Evolutionary conservation across 2,329 filamentous ascomycete genomes (phyloP).

Genomic region (Alternaria novae-zelandiae): DNA sequence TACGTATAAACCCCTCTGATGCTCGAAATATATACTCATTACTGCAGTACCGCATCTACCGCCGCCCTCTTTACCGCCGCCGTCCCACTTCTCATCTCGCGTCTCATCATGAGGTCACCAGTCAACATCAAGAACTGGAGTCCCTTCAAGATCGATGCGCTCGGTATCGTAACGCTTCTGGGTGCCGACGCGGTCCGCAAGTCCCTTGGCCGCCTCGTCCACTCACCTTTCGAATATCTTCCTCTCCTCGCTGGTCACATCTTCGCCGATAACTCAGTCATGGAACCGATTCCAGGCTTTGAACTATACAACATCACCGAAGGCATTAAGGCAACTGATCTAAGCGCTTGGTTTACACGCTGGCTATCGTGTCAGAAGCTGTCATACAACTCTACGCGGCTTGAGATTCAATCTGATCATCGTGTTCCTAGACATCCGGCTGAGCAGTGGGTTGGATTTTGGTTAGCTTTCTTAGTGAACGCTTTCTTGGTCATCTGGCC

Average conservation of each 20-base stretch:
- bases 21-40: not conserved
- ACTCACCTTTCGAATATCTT: not conserved
- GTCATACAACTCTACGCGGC: not conserved
- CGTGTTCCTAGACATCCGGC: not conserved
- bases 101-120: not conserved
- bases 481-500: not conserved
- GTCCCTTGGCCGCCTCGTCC: not conserved
- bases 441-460: not conserved
- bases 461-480: not conserved
- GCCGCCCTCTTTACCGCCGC: not conserved
- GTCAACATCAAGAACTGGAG: not conserved
- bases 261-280: slow-evolving; percentile 3
- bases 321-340: slow-evolving; percentile 5
- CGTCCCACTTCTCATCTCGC: not conserved
- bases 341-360: slow-evolving; percentile 10
- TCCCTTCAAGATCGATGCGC: not conserved
- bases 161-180: not conserved
- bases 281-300: slow-evolving; percentile 2
- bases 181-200: not conserved
- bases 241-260: slow-evolving; percentile 1
- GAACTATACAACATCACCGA: slow-evolving; percentile 8
- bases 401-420: not conserved
- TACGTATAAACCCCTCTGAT: not conserved
- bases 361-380: slow-evolving; percentile 5
- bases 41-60: not conserved